phyloP scores from a whole-genome alignment of 768 basidiomycete species.

The Auricularia sp. region DNA sequence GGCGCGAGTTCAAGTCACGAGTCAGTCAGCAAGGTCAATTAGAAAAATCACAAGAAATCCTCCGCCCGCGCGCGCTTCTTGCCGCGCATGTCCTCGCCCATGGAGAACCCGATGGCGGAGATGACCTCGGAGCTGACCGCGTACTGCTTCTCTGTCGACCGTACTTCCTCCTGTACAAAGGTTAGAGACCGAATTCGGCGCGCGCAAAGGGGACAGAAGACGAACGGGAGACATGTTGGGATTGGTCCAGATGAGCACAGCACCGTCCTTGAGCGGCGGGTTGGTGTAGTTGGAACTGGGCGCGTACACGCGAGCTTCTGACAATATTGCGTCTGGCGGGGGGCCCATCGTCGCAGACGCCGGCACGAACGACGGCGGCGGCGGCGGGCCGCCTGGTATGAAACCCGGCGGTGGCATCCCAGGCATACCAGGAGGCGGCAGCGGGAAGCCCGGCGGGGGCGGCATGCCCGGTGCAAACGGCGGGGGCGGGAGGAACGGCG shows the following conservation, averaged over 20 bases:
- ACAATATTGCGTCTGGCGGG: slow-evolving; percentile 4
- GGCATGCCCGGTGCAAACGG: slow-evolving; percentile 11
- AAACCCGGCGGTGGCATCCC: slow-evolving; percentile 16
- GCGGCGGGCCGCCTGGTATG: slow-evolving; percentile 13
- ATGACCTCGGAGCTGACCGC: background rate
- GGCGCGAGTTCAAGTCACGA: no score
- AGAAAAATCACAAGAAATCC: slow-evolving; percentile 51
- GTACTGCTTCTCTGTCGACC: slow-evolving; percentile 28
- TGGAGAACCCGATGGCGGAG: slow-evolving; percentile 12
- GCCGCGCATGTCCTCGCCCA: slow-evolving; percentile 55
- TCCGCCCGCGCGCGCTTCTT: slow-evolving; percentile 82
- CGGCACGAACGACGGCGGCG: slow-evolving; percentile 9
- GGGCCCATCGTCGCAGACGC: slow-evolving; percentile 10
- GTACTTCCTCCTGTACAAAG: slow-evolving; percentile 60
- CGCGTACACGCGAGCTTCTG: slow-evolving; percentile 26
- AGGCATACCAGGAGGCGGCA: slow-evolving; percentile 18
- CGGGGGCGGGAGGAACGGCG: slow-evolving; percentile 25
- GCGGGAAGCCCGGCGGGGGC: slow-evolving; percentile 17
- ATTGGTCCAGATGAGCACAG: slow-evolving; percentile 63
- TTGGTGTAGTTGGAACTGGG: slow-evolving; percentile 56
- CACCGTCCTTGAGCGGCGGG: slow-evolving; percentile 66
- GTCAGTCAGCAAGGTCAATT: background rate
- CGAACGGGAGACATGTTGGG: slow-evolving; percentile 71
- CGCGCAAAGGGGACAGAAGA: slow-evolving; percentile 11
- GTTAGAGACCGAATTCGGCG: background rate